phyloP scores from a whole-genome alignment of 2,329 filamentous ascomycete genomes.

The Aschersonia sp. region DNA sequence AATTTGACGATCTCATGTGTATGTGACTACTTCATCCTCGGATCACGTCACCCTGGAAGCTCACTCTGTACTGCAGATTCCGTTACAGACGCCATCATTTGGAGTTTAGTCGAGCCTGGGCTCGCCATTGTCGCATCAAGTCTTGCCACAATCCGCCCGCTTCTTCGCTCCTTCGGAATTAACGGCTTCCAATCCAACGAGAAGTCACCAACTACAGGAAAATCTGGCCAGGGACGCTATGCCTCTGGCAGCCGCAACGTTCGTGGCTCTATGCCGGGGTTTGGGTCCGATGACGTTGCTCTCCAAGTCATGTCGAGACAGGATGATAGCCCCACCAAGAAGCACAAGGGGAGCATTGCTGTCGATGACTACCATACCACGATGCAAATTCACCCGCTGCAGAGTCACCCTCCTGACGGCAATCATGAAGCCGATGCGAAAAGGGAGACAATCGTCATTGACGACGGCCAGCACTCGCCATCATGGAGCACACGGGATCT shows the following conservation, averaged over 20 bases:
- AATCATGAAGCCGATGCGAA: conserved; percentile 9
- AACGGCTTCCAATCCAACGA: conserved; percentile 30
- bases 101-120: conserved; percentile 42
- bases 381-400: background rate
- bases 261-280: conserved; percentile 14
- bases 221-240: conserved; percentile 12
- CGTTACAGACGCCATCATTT: conserved; percentile 37
- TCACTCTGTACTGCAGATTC: conserved; percentile 19
- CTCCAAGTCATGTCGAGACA: conserved; percentile 12
- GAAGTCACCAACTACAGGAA: conserved; percentile 16
- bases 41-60: background rate
- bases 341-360: conserved; percentile 6
- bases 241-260: conserved; percentile 13
- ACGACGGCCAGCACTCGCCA: conserved; percentile 13
- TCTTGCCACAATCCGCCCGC: conserved; percentile 38
- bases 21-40: conserved; percentile 8
- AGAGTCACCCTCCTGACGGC: background rate
- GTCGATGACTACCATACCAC: conserved; percentile 7
- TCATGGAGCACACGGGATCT: conserved; percentile 10
- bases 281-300: conserved; percentile 21
- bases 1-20: conserved; percentile 34
- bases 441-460: conserved; percentile 22
- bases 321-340: background rate
- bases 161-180: conserved; percentile 32
- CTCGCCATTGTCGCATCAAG: conserved; percentile 40